Percentiles rank a stretch among this genome's conserved stretches.
phyloP scores from a whole-genome alignment of 2,329 filamentous ascomycete species.

The Colletotrichum scovillei region DNA sequence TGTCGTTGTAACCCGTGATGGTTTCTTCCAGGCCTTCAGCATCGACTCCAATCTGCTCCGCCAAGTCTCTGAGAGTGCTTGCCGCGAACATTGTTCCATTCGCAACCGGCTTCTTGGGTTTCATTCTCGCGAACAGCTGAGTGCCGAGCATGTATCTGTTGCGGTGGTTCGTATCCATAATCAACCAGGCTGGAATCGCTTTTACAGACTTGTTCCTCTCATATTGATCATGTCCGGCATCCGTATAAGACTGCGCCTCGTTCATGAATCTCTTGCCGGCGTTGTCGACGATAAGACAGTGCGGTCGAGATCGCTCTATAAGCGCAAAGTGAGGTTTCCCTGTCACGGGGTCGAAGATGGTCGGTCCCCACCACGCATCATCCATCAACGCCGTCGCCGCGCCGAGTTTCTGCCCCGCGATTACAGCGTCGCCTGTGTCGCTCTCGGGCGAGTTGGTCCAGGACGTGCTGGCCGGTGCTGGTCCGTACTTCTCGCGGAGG shows the following conservation, averaged over 20 bases:
- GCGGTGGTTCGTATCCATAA: slow-evolving; percentile 46
- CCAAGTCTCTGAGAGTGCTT: slow-evolving; percentile 41
- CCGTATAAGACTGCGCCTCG: slow-evolving; percentile 46
- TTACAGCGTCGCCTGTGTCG: slow-evolving; percentile 44
- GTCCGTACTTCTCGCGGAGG: slow-evolving; percentile 43
- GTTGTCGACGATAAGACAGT: slow-evolving; percentile 48
- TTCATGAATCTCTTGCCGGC: slow-evolving; percentile 47
- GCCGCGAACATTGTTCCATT: slow-evolving; percentile 41
- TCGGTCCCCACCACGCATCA: slow-evolving; percentile 48
- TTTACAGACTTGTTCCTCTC: slow-evolving; percentile 34
- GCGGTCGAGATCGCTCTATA: slow-evolving; percentile 45
- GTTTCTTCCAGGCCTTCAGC: slow-evolving; percentile 38
- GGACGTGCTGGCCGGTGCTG: slow-evolving; percentile 35
- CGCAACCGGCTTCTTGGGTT: slow-evolving; percentile 35
- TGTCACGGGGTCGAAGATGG: slow-evolving; percentile 42
- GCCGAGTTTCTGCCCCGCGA: slow-evolving; percentile 24
- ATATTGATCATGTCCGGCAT: slow-evolving; percentile 41
- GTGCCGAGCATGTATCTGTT: slow-evolving; percentile 42
- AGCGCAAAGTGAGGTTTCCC: slow-evolving; percentile 39
- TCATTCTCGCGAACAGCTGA: slow-evolving; percentile 6
- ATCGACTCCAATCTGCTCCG: slow-evolving; percentile 40
- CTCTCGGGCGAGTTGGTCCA: slow-evolving; percentile 42
- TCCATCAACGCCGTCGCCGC: slow-evolving; percentile 46
- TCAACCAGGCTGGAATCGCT: slow-evolving; percentile 45
- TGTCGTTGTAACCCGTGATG: slow-evolving; percentile 43